Evolutionary conservation across 169 alveolate genomes (phyloP), one percentile per base, ranked within the genome.

Genomic region (Eimeria maxima): DNA sequence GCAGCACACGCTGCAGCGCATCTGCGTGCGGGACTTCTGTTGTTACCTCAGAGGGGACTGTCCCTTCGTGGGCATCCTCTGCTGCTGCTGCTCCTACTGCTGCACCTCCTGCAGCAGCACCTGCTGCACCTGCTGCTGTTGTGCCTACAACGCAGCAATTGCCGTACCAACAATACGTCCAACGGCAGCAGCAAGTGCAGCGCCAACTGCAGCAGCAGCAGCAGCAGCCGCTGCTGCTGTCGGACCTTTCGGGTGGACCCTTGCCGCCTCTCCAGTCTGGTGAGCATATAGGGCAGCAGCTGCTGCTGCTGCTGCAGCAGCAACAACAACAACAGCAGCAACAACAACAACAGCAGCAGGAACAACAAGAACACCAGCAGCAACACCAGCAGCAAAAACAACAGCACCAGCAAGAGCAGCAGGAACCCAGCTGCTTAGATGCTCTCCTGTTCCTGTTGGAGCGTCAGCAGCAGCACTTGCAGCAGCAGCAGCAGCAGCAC

Each of bases 1-100:
- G 84, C 55, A 73, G 84, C 84, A 73, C 84, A 7, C 84, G 84
- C 44, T 73, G 84, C 47, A 73, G 55, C 20, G 84, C 84, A 24
- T 73, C 84, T 16, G 84, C 27, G 0, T 44, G 27, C 84, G 50
- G 50, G 0, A n/a, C 84, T 42, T 14, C 84, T 24, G 18, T 38
- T 8, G 11, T 73, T 20, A 7, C 84, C 47, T 73, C 84, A 24
- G 84, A 73, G 38, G 27, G 80, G 38, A 69, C 80, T 29, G 10
- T 16, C 84, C 11, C n/a, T 16, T 20, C 84, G 3, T 20, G 42
- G n/a, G 74, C 74, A 0, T 20, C 74, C 20, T 11, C 74, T 65
- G 74, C 74, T 65, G 74, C 74, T 65, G 10, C 74, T 65, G 74
- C 74, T 53, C 20, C 60, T 53, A 3, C 60, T 53, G 60, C 60